Evolutionary conservation across 202 grass and related monocot species (phyloP).

Genomic region (Zizania palustris): DNA sequence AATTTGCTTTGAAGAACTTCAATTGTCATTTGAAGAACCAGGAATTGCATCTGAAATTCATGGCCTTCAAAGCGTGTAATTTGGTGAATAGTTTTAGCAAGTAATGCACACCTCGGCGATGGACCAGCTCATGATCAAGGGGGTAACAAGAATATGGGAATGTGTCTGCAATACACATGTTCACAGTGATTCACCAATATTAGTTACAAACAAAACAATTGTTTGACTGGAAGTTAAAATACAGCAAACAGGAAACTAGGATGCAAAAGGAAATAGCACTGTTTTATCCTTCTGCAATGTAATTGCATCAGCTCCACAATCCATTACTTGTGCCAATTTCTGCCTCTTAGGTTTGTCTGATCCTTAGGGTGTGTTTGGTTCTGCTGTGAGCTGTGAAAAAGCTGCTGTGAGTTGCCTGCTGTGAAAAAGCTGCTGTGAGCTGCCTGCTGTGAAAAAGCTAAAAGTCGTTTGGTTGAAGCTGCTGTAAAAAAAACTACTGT

Average conservation of each 20-base stretch:
- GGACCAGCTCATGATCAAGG: conserved; percentile 93
- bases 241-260: background rate
- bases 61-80: background rate
- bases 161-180: conserved; percentile 52
- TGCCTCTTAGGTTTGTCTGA: background rate
- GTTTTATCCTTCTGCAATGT: background rate
- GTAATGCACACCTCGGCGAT: conserved; percentile 63
- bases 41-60: background rate
- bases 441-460: no score
- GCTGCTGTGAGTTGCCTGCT: no score
- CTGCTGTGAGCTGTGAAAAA: no score
- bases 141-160: conserved; percentile 66
- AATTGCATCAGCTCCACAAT: background rate
- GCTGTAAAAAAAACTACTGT: no score
- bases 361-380: no score
- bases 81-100: background rate
- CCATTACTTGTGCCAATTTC: background rate
- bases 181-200: conserved; percentile 10
- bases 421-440: no score
- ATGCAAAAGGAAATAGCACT: background rate
- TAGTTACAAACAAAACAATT: background rate
- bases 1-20: background rate
- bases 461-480: no score
- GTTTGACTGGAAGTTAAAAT: background rate
- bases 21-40: background rate